phyloP scores from a whole-genome alignment of 768 basidiomycete species.

The Dendrothele bispora region DNA sequence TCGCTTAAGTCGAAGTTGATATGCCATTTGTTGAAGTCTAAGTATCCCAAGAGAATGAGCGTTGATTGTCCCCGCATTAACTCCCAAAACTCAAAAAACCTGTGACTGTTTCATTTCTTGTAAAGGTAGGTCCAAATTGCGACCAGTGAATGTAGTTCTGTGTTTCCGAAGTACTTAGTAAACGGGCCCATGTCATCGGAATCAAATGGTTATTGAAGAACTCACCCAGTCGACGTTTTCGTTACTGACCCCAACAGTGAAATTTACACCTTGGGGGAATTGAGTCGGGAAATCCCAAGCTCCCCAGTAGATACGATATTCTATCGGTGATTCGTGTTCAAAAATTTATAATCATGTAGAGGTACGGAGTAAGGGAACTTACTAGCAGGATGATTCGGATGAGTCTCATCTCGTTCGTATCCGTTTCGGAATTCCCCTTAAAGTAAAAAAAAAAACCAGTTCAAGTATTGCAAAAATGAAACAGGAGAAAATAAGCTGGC shows the following conservation, averaged over 20 bases:
- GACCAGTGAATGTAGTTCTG: slow-evolving; percentile 30
- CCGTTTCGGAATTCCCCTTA: slow-evolving; percentile 16
- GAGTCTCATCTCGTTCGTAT: slow-evolving; percentile 17
- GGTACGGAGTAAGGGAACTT: slow-evolving; percentile 13
- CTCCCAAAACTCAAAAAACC: too few relatives aligned
- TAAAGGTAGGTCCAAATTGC: slow-evolving; percentile 23
- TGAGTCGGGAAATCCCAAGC: slow-evolving; percentile 27
- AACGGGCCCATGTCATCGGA: not conserved
- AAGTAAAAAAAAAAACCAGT: slow-evolving; percentile 2
- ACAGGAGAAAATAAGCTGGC: too few relatives aligned
- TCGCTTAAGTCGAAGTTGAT: slow-evolving; percentile 23
- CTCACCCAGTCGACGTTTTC: slow-evolving; percentile 19
- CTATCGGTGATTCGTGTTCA: slow-evolving; percentile 4
- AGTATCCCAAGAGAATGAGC: too few relatives aligned
- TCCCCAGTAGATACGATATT: slow-evolving; percentile 23
- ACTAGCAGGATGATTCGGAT: slow-evolving; percentile 16
- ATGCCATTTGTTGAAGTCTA: slow-evolving; percentile 19
- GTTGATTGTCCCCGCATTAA: too few relatives aligned
- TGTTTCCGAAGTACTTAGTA: too few relatives aligned
- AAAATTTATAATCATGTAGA: not conserved
- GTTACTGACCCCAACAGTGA: slow-evolving; percentile 22
- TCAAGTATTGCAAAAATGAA: too few relatives aligned
- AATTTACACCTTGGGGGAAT: slow-evolving; percentile 27
- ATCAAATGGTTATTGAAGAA: not conserved
- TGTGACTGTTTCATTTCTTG: slow-evolving; percentile 17